Conservation (phyloP, 23 red algal species). For the Rhodosorus marinus region DNA sequence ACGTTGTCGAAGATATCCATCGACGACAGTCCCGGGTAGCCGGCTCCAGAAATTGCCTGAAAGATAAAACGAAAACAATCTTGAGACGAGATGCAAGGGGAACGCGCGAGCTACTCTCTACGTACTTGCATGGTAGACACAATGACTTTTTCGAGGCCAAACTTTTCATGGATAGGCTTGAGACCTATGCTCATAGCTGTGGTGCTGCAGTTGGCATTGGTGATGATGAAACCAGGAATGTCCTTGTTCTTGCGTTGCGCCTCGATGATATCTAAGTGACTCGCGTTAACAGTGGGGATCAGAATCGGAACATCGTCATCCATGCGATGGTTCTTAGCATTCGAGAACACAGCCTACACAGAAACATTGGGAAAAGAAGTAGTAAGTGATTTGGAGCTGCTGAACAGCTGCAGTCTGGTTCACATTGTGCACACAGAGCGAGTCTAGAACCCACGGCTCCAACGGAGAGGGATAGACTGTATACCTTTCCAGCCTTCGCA, state of each 20-base stretch:
- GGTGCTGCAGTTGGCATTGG: conserved; percentile 93
- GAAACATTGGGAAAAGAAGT: no score
- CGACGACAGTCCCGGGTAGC: conserved; percentile 73
- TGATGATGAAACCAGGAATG: conserved; percentile 54
- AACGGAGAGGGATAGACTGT: neutral
- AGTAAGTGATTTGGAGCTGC: no score
- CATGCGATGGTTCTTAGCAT: conserved; percentile 93
- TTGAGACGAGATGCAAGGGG: neutral
- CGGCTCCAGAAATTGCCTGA: conserved; percentile 90
- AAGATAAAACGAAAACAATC: no score
- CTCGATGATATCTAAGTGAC: conserved; percentile 54
- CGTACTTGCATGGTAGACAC: conserved; percentile 94
- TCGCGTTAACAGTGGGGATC: conserved; percentile 83
- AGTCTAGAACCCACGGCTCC: neutral
- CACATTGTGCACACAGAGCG: neutral
- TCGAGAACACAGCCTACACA: conserved; percentile 71
- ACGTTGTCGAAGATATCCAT: conserved; percentile 99
- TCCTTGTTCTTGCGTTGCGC: conserved; percentile 20
- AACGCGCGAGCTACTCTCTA: no score
- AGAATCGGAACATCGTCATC: conserved; percentile 93
- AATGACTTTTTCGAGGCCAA: conserved; percentile 71
- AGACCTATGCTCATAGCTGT: conserved; percentile 81
- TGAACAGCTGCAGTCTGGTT: no score
- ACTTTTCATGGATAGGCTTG: conserved; percentile 46
- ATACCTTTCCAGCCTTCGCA: conserved; percentile 32